A percentile compares a stretch with the other conserved stretches of the same genome.
phyloP scores from a whole-genome alignment of 2,329 filamentous ascomycete genomes.

The Pleomassaria siparia region DNA sequence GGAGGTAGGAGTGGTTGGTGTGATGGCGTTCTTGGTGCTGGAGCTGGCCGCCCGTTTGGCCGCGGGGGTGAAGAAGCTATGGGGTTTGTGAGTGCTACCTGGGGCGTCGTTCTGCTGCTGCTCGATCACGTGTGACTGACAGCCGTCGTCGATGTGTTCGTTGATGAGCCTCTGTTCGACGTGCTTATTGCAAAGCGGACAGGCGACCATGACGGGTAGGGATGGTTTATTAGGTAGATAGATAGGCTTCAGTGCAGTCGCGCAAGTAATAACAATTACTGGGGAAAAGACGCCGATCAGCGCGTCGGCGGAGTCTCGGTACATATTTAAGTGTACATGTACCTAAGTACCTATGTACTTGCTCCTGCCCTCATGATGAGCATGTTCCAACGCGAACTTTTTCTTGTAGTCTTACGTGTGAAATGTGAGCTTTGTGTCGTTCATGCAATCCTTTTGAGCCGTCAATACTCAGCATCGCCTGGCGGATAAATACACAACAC shows the following conservation, averaged over 20 bases:
- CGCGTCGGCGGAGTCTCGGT: slow-evolving; percentile 1
- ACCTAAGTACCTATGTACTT: no score
- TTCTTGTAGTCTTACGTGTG: no score
- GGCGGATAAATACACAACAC: no score
- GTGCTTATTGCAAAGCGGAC: slow-evolving; percentile 76
- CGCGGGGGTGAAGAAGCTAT: slow-evolving; percentile 59
- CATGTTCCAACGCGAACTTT: no score
- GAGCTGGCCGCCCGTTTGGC: slow-evolving; percentile 40
- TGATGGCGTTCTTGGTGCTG: slow-evolving; percentile 19
- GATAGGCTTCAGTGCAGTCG: slow-evolving; percentile 10
- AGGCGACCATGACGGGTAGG: slow-evolving; percentile 60
- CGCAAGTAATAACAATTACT: slow-evolving; percentile 21
- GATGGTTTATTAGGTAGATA: slow-evolving; percentile 6
- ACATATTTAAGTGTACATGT: background rate
- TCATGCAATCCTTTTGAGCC: no score
- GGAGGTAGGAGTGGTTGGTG: slow-evolving; percentile 22
- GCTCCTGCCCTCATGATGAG: no score
- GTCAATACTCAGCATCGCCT: no score
- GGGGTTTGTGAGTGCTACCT: slow-evolving; percentile 38
- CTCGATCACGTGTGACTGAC: slow-evolving; percentile 66
- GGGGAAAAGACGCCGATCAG: slow-evolving; percentile 12
- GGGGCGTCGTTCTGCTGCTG: slow-evolving; percentile 34
- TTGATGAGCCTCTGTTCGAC: slow-evolving; percentile 80
- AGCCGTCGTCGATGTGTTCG: slow-evolving; percentile 84
- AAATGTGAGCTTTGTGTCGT: no score